Base-by-base conservation (phyloP, 495 filamentous ascomycete species). In the Penicillium canescens region DNA sequence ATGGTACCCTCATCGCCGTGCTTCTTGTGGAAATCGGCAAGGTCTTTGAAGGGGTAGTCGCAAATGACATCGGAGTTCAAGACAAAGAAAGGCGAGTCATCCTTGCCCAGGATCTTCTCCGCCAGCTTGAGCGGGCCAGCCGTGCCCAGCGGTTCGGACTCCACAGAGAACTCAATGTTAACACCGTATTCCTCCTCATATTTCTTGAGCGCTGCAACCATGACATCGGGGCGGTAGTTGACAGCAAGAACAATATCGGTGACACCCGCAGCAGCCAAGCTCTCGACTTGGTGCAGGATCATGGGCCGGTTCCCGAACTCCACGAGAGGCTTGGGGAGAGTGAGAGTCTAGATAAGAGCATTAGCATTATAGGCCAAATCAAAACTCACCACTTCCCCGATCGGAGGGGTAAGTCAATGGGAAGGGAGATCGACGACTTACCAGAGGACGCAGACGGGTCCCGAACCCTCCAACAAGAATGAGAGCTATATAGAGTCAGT, bases 391-490 rank as follows among this genome's bases (percentile, higher is more conserved):
- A 63, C 28, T 61, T 52, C 33, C 61, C 38, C 42, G 52, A 51
- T 50, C 54, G 48, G 55, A 50, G 35, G 46, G 39, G 35, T 18
- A 56, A 24, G 38, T 55, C 55, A 58, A 62, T 60, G 46, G 20
- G 36, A 18, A 35, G 47, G 45, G 41, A 24, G 59, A 50, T 64
- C 47, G 33, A 53, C 46, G 31, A 84, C 90, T 75, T 89, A 97
- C 92, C 77, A 98, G 82, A 75, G 94, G 94, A 70, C 94, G 90
- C 61, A 98, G 86, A 75, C 94, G 93, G 74, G 94, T 98, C 70
- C 94, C 94, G 77, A 98, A 98, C 69, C 94, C 94, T 79, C 94
- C 94, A 74, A 98, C 94, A 68, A 98, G 93, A 87, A 98, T 98
- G 68, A 98, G 86, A 74, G 94, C 94, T 98, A 72, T 61, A 54